These are phyloP conservation scores for Fusarium chlamydosporum DNA, from an alignment of 2,329 filamentous ascomycete species.

Conservation along the genomic window DNA sequence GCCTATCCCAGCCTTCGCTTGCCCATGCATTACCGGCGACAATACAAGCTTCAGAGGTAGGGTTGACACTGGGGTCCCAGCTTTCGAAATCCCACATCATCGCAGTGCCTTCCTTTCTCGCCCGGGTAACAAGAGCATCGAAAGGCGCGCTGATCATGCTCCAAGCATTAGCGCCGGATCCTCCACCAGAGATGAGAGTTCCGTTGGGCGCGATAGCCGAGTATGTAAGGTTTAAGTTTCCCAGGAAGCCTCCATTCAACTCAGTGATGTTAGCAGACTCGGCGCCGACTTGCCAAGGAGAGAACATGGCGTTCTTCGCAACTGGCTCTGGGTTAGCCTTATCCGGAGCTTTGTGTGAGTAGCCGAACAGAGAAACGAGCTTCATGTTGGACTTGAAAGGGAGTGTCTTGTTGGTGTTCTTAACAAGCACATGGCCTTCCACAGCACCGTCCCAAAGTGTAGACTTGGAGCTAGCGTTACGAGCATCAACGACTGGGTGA, in stretches of 20 bases:
- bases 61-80: not conserved
- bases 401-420: slow-evolving; percentile 12
- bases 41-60: slow-evolving; percentile 71
- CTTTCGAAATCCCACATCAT: slow-evolving; percentile 26
- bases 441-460: slow-evolving; percentile 16
- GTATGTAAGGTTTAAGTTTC: slow-evolving; percentile 9
- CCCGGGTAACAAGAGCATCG: not conserved
- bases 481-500: slow-evolving; percentile 17
- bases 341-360: slow-evolving; percentile 12
- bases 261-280: slow-evolving; percentile 24
- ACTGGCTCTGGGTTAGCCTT: slow-evolving; percentile 16
- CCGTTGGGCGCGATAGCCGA: slow-evolving; percentile 17
- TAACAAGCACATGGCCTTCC: slow-evolving; percentile 23
- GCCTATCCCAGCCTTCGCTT: slow-evolving; percentile 80
- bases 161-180: slow-evolving; percentile 6
- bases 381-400: slow-evolving; percentile 13
- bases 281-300: slow-evolving; percentile 5
- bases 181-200: slow-evolving; percentile 14
- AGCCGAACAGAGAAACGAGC: slow-evolving; percentile 21
- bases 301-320: not conserved
- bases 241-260: slow-evolving; percentile 3
- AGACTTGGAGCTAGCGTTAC: slow-evolving; percentile 3
- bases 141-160: slow-evolving; percentile 10
- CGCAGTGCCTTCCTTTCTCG: not conserved
- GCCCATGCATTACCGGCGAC: slow-evolving; percentile 86